Percentiles rank a stretch among this genome's conserved stretches.
These are phyloP conservation scores for Pugionium dolabratum DNA, from an alignment of 345 rosid genomes.

Conservation along the genomic window DNA sequence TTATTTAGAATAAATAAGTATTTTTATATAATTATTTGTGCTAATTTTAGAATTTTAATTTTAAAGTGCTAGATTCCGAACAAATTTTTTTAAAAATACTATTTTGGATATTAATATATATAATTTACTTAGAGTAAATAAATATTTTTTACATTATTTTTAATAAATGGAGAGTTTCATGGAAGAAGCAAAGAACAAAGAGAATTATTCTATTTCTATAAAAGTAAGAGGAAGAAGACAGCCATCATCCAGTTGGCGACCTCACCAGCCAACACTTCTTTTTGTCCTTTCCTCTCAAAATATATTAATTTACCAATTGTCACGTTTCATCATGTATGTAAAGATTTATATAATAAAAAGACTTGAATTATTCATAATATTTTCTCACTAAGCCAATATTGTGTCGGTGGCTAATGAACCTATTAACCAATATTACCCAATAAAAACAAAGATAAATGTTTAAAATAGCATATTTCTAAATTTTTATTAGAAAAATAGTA, in stretches of 20 bases:
- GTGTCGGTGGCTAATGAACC: neutral
- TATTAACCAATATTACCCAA: neutral
- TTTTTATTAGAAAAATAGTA: too few relatives aligned
- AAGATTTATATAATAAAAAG: neutral
- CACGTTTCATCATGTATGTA: constrained; percentile 14
- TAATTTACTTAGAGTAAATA: too few relatives aligned
- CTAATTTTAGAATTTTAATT: too few relatives aligned
- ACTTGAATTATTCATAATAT: neutral
- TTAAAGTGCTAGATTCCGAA: too few relatives aligned
- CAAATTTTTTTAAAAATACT: too few relatives aligned
- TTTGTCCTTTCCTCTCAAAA: neutral
- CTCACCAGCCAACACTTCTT: neutral
- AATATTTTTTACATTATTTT: too few relatives aligned
- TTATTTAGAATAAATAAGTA: too few relatives aligned
- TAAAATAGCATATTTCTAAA: too few relatives aligned
- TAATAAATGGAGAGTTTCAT: constrained; percentile 1
- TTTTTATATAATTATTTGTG: too few relatives aligned
- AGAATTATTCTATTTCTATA: constrained; percentile 4
- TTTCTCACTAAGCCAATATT: neutral
- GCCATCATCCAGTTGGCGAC: constrained; percentile 27
- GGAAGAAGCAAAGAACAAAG: constrained; percentile 31
- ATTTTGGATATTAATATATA: too few relatives aligned
- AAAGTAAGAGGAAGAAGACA: constrained; percentile 15
- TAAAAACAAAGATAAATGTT: too few relatives aligned
- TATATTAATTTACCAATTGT: constrained; percentile 1